Base-by-base conservation (phyloP, 495 filamentous ascomycete genomes). In the Podospora pseudopauciseta region DNA sequence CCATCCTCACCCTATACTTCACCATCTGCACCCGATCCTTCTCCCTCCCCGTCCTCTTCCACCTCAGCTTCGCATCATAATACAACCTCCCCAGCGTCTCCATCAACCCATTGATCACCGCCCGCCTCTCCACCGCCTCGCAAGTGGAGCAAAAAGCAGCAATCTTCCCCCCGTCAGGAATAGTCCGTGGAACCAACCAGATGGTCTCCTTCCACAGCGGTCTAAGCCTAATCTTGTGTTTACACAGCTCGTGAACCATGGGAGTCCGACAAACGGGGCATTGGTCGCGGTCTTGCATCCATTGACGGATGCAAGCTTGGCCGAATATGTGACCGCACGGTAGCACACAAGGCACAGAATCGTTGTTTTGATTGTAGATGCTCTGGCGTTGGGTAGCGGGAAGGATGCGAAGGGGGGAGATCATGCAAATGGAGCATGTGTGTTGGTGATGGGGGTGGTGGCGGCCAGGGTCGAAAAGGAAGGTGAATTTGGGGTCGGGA, bases 261-360 rank as follows among this genome's bases (percentile, higher is more conserved):
- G 18, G 2, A 20, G 68, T 23, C 13, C 68, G 66, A 60, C 73
- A 74, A 49, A 39, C 54, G 9, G 73, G 73, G 58, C 73, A 74
- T 32, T 1, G 4, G 15, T 65, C 32, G n/a, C 56, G 15, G 9
- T 2, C 13, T 0, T 44, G 0, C 19, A 70, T 56, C 70, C 70
- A 72, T 4, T 5, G 11, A 0, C 13, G 4, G 28, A 72, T 39
- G 60, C 73, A 74, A 5, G 13, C 5, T 5, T 1, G 1, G 4
- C 73, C 60, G 30, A 70, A 68, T n/a, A 72, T 65, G 44, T 74
- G 73, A 20, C 70, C 73, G 32, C 73, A 74, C 0, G 71, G 70
- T 1, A 74, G 28, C 2, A 74, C n/a, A 3, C 49, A 19, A 1
- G 68, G 62, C 15, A 63, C 39, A 13, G 11, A 15, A 6, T 67